A percentile compares a stretch with the other conserved stretches of the same genome.
Evolutionary conservation across 345 rosid species (phyloP).

Genomic region (Eutrema heterophyllum): DNA sequence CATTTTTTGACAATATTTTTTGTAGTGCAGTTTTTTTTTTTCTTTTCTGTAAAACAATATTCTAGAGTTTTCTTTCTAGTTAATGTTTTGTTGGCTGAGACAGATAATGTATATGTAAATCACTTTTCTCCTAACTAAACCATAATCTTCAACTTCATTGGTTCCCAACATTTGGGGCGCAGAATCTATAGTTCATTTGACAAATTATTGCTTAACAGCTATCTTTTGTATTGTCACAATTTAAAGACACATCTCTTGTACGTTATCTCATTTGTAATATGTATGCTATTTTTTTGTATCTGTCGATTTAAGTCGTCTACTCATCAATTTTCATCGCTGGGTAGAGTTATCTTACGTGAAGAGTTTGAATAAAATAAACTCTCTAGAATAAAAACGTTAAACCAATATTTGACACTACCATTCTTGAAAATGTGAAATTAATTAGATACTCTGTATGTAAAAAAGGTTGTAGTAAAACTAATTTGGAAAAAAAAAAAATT

Average conservation of each 20-base stretch:
- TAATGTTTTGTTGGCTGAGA: not conserved
- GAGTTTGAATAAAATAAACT: not conserved
- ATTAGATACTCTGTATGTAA: not conserved
- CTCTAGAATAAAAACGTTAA: not conserved
- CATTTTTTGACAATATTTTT: no score
- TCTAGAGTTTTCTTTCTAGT: not conserved
- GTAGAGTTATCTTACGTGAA: not conserved
- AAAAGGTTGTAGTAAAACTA: not conserved
- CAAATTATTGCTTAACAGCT: not conserved
- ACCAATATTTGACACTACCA: not conserved
- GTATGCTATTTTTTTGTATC: not conserved
- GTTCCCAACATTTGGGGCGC: constrained; percentile 3
- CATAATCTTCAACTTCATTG: constrained; percentile 1
- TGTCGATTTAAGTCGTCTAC: not conserved
- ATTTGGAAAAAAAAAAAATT: not conserved
- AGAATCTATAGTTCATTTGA: constrained; percentile 9
- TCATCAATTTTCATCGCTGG: not conserved
- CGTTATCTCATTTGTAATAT: not conserved
- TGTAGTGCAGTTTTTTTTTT: not conserved
- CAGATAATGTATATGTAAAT: not conserved
- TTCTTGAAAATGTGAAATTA: not conserved
- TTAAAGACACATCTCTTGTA: not conserved
- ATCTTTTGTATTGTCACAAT: constrained; percentile 15
- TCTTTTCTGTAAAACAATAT: not conserved
- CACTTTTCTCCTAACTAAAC: not conserved